Base-by-base conservation (phyloP, 495 filamentous ascomycete species). In the Pseudoneurospora amorphoporcata region DNA sequence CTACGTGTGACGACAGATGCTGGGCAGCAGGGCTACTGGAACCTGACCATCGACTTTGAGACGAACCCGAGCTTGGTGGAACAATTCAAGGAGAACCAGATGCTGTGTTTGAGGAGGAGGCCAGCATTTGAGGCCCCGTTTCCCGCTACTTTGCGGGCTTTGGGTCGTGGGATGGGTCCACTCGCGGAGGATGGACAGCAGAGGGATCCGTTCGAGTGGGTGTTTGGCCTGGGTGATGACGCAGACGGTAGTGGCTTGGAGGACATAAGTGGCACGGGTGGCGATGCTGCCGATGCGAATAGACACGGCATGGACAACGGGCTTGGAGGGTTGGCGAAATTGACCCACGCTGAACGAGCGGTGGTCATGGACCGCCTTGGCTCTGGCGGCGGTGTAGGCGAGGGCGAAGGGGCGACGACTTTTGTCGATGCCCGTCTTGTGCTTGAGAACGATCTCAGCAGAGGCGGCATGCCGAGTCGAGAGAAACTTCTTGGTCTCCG, bases 371-470 rank as follows among this genome's bases (percentile, higher is more conserved):
- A 83, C 70, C 81, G 79, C 7, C 78, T 82, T 4, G 81, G 84
- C 14, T 74, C 73, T 0, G 75, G 75, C 9, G 84, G 84, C 37
- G 83, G 81, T 70, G 79, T 84, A 4, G 83, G 86, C 35, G 83
- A 84, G 39, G 82, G 83, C 9, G 85, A 86, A 39, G 79, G 79
- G 7, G 82, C 82, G 69, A 84, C 79, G 43, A 96, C 92, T 8
- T 89, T 90, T 6, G 91, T 97, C 6, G 95, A 99, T 81, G 88
- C 89, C 47, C 85, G 90, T 68, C 83, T 99, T 8, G 87, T 91
- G 29, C 83, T 98, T 35, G 87, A 90, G 72, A 85, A 86, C 35
- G 89, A 87, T 35, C 79, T 92, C 47, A 83, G 84, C 4, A 89
- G 88, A 53, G 85, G 88, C 53, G 53, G 53, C 10, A 61, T 61